Evolutionary conservation across 2,329 filamentous ascomycete genomes (phyloP).

Genomic region (Calonectria hawksworthii): DNA sequence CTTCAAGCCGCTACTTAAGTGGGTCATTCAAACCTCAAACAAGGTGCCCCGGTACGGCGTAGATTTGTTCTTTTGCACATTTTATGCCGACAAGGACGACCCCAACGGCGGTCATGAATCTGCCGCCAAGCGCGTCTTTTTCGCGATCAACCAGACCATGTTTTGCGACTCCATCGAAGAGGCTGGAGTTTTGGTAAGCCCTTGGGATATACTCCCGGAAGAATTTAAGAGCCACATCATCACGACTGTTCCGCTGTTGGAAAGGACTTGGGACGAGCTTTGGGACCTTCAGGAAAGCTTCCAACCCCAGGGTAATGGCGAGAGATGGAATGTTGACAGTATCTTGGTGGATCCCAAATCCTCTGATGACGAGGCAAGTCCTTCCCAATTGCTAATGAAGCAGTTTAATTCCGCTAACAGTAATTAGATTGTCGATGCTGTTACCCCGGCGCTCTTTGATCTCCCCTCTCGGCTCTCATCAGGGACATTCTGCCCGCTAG

Average conservation of each 20-base stretch:
- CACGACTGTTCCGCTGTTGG: background rate
- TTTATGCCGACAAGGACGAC: background rate
- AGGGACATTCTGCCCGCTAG: background rate
- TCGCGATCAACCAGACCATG: background rate
- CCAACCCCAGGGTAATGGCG: background rate
- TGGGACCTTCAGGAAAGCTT: background rate
- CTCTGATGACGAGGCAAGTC: background rate
- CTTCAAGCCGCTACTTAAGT: background rate
- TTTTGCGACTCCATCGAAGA: background rate
- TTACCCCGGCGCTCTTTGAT: background rate
- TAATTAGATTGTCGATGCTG: background rate
- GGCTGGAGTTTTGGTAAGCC: background rate
- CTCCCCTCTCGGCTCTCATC: background rate
- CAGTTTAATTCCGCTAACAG: background rate
- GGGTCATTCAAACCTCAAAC: background rate
- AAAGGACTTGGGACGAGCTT: background rate
- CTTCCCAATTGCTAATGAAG: background rate
- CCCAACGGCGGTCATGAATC: background rate
- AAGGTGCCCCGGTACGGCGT: background rate
- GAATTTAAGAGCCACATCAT: background rate
- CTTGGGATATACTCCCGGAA: background rate
- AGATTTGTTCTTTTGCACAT: background rate
- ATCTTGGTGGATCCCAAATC: background rate
- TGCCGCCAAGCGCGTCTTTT: background rate
- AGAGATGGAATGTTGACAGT: conserved; percentile 1